Evolutionary conservation across 306 rosid species (phyloP), one percentile per base, ranked within the genome.

Genomic region (Casuarina glauca): DNA sequence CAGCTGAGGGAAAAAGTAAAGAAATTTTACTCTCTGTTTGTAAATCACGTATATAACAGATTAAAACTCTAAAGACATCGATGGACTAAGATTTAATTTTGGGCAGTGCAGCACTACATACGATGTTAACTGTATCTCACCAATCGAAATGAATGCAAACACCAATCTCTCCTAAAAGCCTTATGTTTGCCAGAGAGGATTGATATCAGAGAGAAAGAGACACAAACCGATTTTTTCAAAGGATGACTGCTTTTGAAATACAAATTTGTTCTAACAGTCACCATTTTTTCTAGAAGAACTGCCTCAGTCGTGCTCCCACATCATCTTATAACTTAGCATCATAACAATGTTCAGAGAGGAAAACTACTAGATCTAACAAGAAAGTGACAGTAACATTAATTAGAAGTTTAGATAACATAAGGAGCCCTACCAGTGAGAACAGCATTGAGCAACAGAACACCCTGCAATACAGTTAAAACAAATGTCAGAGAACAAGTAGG

Each of bases 391-490:
- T 44, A 53, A 13, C 45, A 16, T 53, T 60, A 9, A 70, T 68
- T 43, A 48, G 54, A 55, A 48, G 62, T 58, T 67, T 62, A 77
- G 52, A 7, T 45, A 73, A 83, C 50, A 13, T 44, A 4, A 68
- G 44, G 44, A 64, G 19, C 36, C 84, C 84, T 87, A 94, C 98
- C 98, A 36, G 97, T 91, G 26, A 95, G 97, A 81, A 91, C 98
- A 75, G 97, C 89, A 84, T 95, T 95, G 81, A 95, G 97, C 84
- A 95, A 82, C 76, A 95, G 91, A 74, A 95, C 97, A 52, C 98
- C 98, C 97, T 95, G 76, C 83, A 89, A 83, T 63, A 54, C 76
- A 81, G 55, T 74, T 54, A n/a, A 77, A 63, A 74, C 6, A 50
- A 17, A 72, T 58, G 79, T 85, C 75, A 89, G 81, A 55, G 19